Conservation (phyloP, 148 eudicot genomes). For the Chenopodium quinoa region DNA sequence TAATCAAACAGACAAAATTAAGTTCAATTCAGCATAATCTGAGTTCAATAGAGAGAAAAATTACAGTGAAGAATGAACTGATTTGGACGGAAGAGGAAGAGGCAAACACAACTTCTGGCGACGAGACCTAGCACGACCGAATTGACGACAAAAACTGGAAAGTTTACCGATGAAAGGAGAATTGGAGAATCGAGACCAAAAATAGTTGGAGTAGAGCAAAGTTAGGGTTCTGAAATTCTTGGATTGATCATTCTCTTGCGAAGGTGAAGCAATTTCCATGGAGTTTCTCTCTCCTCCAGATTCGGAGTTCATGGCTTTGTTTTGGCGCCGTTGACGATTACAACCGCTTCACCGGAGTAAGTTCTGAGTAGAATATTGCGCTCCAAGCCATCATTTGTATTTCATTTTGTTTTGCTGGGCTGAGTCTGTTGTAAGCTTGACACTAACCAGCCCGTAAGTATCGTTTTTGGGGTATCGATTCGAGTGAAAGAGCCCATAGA, state of each 20-base stretch:
- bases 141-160: conserved; percentile 37
- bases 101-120: conserved; percentile 61
- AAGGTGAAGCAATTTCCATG: conserved; percentile 22
- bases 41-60: neutral
- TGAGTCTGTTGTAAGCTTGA: too few relatives aligned
- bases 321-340: conserved; percentile 14
- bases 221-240: conserved; percentile 33
- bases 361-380: neutral
- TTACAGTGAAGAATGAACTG: conserved; percentile 54
- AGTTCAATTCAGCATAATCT: neutral
- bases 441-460: neutral
- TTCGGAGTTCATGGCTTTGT: neutral
- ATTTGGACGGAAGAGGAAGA: conserved; percentile 68
- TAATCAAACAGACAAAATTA: neutral
- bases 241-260: conserved; percentile 18
- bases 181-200: conserved; percentile 35
- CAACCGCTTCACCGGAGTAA: neutral
- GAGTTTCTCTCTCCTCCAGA: neutral
- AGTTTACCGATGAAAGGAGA: conserved; percentile 43
- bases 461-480: too few relatives aligned
- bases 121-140: conserved; percentile 45
- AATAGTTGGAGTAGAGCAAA: conserved; percentile 43
- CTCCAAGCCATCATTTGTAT: neutral
- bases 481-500: too few relatives aligned
- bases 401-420: neutral